These are phyloP conservation scores for Maudiozyma turicensis DNA, from an alignment of 805 yeast species.

Conservation along the genomic window DNA sequence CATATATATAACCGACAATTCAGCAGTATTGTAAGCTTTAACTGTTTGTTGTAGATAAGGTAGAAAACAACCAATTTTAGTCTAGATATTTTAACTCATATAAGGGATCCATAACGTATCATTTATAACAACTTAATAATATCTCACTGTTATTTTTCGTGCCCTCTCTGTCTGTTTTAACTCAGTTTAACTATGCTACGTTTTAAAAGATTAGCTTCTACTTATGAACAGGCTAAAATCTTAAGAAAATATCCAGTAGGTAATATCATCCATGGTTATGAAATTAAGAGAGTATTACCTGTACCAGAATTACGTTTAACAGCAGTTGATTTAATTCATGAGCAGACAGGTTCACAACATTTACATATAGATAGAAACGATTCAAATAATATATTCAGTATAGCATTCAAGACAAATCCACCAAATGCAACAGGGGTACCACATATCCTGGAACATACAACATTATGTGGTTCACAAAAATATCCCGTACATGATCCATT, in stretches of 20 bases:
- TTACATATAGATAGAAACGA: conserved; percentile 73
- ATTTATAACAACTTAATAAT: too few species aligned
- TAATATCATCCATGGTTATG: conserved; percentile 53
- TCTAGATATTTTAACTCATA: too few species aligned
- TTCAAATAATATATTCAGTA: conserved; percentile 81
- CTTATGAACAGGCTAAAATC: conserved; percentile 25
- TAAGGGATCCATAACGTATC: too few species aligned
- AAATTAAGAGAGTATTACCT: conserved; percentile 49
- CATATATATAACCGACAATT: too few species aligned
- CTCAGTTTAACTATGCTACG: conserved; percentile 14
- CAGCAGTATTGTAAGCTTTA: too few species aligned
- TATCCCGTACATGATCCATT: conserved; percentile 96
- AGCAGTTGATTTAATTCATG: conserved; percentile 66
- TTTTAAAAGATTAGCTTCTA: conserved; percentile 19
- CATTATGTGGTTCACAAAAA: conserved; percentile 84
- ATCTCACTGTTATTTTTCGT: too few species aligned
- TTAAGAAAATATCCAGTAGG: conserved; percentile 56
- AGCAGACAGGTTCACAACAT: conserved; percentile 65
- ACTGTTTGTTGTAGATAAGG: too few species aligned
- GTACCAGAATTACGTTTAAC: conserved; percentile 76
- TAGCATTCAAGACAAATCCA: conserved; percentile 88
- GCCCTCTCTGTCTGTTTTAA: too few species aligned
- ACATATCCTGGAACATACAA: conserved; percentile 91
- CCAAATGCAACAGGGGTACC: conserved; percentile 95
- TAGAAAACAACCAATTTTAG: too few species aligned